phyloP scores from a whole-genome alignment of 345 rosid species.

The Euphorbia lathyris region DNA sequence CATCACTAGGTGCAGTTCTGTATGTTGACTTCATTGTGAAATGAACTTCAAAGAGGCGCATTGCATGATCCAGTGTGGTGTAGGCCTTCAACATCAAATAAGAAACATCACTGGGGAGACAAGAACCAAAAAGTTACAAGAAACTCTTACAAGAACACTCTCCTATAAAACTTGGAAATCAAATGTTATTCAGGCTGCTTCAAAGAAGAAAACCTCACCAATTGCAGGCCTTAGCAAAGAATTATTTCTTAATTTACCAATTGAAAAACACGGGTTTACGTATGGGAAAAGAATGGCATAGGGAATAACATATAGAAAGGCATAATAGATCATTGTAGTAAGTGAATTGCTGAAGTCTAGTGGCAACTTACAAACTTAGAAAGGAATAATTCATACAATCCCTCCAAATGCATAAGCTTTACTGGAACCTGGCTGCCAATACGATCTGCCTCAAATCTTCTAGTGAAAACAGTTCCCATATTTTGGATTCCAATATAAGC shows the following conservation, averaged over 20 bases:
- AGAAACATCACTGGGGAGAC: conserved; percentile 8
- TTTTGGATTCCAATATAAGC: conserved; percentile 92
- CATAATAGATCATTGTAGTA: conserved; percentile 5
- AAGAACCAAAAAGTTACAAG: conserved; percentile 9
- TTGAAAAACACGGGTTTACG: background rate
- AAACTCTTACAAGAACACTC: background rate
- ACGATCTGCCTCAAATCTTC: conserved; percentile 93
- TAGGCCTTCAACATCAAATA: conserved; percentile 59
- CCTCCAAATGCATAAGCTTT: conserved; percentile 95
- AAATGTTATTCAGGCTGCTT: conserved; percentile 9
- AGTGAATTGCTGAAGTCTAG: conserved; percentile 1
- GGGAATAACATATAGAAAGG: background rate
- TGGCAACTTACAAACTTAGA: conserved; percentile 84
- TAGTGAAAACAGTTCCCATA: conserved; percentile 84
- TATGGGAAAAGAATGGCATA: background rate
- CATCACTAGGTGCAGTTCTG: conserved; percentile 63
- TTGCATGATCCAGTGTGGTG: conserved; percentile 63
- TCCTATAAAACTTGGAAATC: background rate
- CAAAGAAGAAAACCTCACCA: background rate
- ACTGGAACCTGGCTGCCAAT: conserved; percentile 93
- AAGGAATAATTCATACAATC: conserved; percentile 83
- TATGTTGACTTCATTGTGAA: conserved; percentile 86
- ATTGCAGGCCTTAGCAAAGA: background rate
- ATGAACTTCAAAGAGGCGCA: conserved; percentile 66
- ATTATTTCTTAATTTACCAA: background rate